phyloP scores from a whole-genome alignment of 129 eudicot genomes.

The Centrapalus pauciflorus region DNA sequence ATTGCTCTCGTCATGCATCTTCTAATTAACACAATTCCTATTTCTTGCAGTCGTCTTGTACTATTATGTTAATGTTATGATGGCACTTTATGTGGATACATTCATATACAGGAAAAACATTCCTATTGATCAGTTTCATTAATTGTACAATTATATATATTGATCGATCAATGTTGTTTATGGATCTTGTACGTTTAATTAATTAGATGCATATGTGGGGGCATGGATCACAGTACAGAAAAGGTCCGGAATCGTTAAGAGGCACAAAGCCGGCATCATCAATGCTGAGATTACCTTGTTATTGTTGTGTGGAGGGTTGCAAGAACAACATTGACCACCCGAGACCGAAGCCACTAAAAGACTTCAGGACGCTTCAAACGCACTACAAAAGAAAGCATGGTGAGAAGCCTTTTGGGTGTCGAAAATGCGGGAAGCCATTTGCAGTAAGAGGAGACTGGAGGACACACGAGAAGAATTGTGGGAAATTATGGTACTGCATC shows the following conservation, averaged over 20 bases:
- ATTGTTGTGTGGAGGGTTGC: constrained; percentile 92
- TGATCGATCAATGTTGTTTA: no score
- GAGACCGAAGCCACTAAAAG: constrained; percentile 83
- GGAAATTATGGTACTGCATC: constrained; percentile 79
- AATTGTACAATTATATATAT: no score
- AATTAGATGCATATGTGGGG: constrained; percentile 99
- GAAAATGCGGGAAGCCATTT: constrained; percentile 73
- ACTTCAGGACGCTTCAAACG: constrained; percentile 80
- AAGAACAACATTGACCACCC: constrained; percentile 87
- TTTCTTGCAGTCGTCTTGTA: background rate
- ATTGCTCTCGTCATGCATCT: background rate
- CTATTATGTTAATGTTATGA: background rate
- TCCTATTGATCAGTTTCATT: no score
- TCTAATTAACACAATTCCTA: background rate
- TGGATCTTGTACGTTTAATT: no score
- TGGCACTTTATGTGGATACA: background rate
- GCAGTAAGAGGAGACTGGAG: constrained; percentile 97
- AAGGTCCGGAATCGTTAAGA: constrained; percentile 79
- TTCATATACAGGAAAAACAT: background rate
- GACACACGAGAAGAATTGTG: constrained; percentile 87
- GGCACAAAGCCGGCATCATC: constrained; percentile 68
- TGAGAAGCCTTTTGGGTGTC: constrained; percentile 54
- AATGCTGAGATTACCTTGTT: constrained; percentile 69
- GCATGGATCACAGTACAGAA: constrained; percentile 84
- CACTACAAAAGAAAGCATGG: constrained; percentile 95